These are phyloP conservation scores for Flammula alnicola DNA, from an alignment of 1,284 basidiomycete species.

Conservation along the genomic window DNA sequence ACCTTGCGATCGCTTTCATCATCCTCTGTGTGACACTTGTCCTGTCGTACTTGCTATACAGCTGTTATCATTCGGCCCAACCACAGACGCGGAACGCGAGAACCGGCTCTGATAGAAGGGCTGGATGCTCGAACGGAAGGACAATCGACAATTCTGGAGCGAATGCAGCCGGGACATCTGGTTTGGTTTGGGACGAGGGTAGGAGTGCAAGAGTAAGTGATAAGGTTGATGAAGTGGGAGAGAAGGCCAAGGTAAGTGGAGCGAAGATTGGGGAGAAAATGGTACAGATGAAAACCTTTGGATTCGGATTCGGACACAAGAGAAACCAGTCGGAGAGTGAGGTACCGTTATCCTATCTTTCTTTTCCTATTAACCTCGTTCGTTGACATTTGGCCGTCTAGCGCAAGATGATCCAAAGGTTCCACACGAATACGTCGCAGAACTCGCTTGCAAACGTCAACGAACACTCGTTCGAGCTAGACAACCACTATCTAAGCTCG, in stretches of 20 bases:
- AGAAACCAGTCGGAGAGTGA: slow-evolving; percentile 15
- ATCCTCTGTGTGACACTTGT: slow-evolving; percentile 22
- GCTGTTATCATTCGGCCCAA: slow-evolving; percentile 27
- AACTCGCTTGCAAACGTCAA: slow-evolving; percentile 9
- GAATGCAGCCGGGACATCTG: no score
- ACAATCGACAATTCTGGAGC: no score
- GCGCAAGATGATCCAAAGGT: slow-evolving; percentile 10
- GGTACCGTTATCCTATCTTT: neutral
- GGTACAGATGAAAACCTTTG: slow-evolving; percentile 8
- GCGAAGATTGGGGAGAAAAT: neutral
- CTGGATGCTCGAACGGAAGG: no score
- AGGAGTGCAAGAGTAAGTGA: neutral
- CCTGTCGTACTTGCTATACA: slow-evolving; percentile 26
- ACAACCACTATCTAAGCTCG: slow-evolving; percentile 11
- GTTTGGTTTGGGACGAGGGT: neutral
- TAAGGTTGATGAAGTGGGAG: slow-evolving; percentile 1
- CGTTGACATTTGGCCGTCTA: neutral
- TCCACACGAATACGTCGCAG: slow-evolving; percentile 7
- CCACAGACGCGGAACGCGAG: neutral
- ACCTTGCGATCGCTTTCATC: slow-evolving; percentile 30
- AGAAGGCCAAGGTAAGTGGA: neutral
- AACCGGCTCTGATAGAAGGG: no score
- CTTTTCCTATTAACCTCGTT: neutral
- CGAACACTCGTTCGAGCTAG: slow-evolving; percentile 12
- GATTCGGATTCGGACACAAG: no score